Evolutionary conservation across 306 rosid species (phyloP), one percentile per base, ranked within the genome.

Genomic region (Trifolium fragiferum): DNA sequence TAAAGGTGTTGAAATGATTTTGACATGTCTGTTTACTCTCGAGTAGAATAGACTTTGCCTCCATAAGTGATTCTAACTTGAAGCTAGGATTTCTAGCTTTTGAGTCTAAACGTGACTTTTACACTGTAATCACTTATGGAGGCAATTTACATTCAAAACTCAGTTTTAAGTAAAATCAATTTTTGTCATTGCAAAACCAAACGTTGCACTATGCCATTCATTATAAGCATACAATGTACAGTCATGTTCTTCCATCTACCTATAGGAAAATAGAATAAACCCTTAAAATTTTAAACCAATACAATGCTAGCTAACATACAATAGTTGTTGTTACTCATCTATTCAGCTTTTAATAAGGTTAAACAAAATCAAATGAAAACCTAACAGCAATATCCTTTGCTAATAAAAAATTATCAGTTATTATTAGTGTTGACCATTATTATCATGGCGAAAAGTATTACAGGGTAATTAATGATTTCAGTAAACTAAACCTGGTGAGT

Each of bases 401-500:
- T 25, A 70, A 38, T 21, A 4, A 11, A 68, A 66, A 76, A 35
- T 11, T 14, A 21, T 51, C 20, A 65, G 32, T 30, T 55, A 27
- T 19, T 14, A 65, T 23, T 46, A 43, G 49, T 58, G 10, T 27
- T 32, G 76, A 41, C 47, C 35, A 35, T 55, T 19, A 25, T 16
- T 50, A 68, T 73, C 75, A 30, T 7, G 46, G 10, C 20, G 37
- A n/a, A 10, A 69, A 58, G 4, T 70, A 77, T 66, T 55, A 50
- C 23, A 41, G 50, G 54, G 76, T 3, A 60, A 72, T 23, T 3
- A 60, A 72, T 23, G 51, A 40, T 70, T 49, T 73, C 67, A 20
- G 65, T 61, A 32, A 67, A 46, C 70, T 30, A 61, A 77, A 82
- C 66, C 53, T 47, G 13, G 53, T 33, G 60, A 76, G 14, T 68